Base-by-base conservation (phyloP, 2,329 filamentous ascomycete genomes). In the Colletotrichum sp. region DNA sequence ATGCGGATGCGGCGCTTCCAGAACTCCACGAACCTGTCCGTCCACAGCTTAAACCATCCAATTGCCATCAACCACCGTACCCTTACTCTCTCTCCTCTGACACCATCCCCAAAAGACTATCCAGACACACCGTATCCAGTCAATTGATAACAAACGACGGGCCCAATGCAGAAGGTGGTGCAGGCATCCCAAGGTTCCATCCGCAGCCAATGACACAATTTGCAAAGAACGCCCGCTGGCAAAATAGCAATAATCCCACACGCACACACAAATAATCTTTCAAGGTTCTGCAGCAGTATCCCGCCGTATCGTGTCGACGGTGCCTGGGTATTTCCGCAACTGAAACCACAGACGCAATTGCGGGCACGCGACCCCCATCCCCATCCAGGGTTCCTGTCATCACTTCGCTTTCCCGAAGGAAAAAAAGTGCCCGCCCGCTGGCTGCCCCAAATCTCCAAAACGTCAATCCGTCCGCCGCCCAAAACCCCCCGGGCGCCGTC, bases 301-400 rank as follows among this genome's bases (percentile, higher is more conserved):
- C 16, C 36, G 16, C 6, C 16, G 8, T 44, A n/a, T 49, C 18
- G 39, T n/a, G 12, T 49, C 44, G 18, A 49, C 44, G 44, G 44
- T 49, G 18, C 18, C 21, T 36, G 30, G 21, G 21, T 18, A 72
- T 72, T 66, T 67, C 60, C 26, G 55, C 18, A 67, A 62, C 55
- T 64, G 70, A 76, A 65, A 68, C 65, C 63, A 21, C 16, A 34
- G 44, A 59, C 39, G 34, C 63, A 67, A 63, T 75, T 72, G 69
- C 70, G 57, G 68, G 57, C 73, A 76, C 73, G 64, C 70, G 64
- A 73, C 70, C 73, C 49, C 70, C 69, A 49, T 68, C 39, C 39
- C 26, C 62, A 18, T 68, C 55, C 24, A 62, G 57, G 60, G 60
- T 62, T 44, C 60, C 55, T 21, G 12, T 60, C 16, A 26, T 16